Percentiles rank a stretch among this genome's conserved stretches.
Evolutionary conservation across 768 basidiomycete genomes (phyloP).

Genomic region (Termitomyces sp.): DNA sequence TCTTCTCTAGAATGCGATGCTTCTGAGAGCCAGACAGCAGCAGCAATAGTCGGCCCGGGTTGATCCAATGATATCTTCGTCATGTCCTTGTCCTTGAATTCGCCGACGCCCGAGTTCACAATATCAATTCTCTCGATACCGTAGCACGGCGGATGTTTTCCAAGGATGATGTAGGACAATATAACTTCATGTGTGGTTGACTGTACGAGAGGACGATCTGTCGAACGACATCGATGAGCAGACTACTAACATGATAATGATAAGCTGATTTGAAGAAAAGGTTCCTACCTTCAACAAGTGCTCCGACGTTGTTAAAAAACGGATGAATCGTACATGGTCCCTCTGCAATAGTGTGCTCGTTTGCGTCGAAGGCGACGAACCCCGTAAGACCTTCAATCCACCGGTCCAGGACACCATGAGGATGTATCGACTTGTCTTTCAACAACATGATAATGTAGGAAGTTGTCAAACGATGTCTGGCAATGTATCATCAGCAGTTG

Average conservation of each 20-base stretch:
- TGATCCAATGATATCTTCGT: not conserved
- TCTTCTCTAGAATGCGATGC: not conserved
- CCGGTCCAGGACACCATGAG: not conserved
- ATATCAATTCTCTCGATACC: not conserved
- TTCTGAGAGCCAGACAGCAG: slow-evolving; percentile 1
- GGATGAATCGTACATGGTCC: not conserved
- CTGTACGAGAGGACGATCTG: not conserved
- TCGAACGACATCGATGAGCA: not conserved
- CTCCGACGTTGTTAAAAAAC: not conserved
- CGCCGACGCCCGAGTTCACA: not conserved
- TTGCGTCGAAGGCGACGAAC: not conserved
- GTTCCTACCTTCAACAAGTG: not conserved
- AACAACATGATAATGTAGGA: not conserved
- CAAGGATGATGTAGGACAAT: not conserved
- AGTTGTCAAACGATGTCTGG: not conserved
- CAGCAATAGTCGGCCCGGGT: not conserved
- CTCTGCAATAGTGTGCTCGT: not conserved
- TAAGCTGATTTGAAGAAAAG: not conserved
- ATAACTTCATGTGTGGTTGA: not conserved
- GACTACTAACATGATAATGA: too few relatives aligned
- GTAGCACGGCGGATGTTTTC: not conserved
- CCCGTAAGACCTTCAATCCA: not conserved
- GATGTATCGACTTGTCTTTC: not conserved
- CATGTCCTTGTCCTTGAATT: slow-evolving; percentile 2
- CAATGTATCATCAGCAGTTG: not conserved